These are phyloP conservation scores for Kluyveromyces marxianus DNA, from an alignment of 1,139 yeast genomes.

Conservation along the genomic window DNA sequence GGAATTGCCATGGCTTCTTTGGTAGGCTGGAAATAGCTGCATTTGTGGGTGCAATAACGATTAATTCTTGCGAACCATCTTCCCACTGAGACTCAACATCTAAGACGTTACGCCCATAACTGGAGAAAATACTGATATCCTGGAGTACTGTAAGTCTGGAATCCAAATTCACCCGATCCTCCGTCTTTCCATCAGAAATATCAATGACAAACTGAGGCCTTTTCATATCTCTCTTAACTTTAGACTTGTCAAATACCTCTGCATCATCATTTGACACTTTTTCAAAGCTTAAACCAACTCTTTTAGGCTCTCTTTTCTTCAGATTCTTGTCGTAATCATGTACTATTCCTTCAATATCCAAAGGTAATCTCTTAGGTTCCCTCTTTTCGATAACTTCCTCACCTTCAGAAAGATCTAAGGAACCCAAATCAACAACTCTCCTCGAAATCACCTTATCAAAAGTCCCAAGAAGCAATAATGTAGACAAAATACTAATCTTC, in stretches of 20 bases:
- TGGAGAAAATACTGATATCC: constrained; percentile 18
- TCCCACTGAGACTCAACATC: constrained; percentile 11
- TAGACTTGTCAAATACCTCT: not conserved
- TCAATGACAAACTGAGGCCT: constrained; percentile 11
- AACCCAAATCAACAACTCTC: not conserved
- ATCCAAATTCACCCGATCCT: constrained; percentile 10
- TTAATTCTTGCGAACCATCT: constrained; percentile 20
- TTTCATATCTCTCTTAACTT: constrained; percentile 5
- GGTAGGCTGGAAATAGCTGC: constrained; percentile 39
- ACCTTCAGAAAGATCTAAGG: not conserved
- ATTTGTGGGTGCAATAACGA: constrained; percentile 57
- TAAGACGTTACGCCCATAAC: constrained; percentile 19
- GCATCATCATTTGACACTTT: not conserved
- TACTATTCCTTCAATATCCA: constrained; percentile 6
- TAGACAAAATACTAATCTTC: not conserved
- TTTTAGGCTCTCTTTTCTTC: not conserved
- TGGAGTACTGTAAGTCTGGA: constrained; percentile 17
- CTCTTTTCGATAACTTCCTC: constrained; percentile 6
- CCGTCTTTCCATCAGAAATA: constrained; percentile 2
- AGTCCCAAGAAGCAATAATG: not conserved
- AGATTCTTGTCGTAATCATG: not conserved
- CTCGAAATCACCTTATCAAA: not conserved
- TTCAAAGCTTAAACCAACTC: constrained; percentile 3
- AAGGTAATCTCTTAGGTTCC: constrained; percentile 11
- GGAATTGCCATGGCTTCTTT: constrained; percentile 67